These are phyloP conservation scores for Candida peoriensis DNA, from an alignment of 805 yeast species.

Conservation along the genomic window DNA sequence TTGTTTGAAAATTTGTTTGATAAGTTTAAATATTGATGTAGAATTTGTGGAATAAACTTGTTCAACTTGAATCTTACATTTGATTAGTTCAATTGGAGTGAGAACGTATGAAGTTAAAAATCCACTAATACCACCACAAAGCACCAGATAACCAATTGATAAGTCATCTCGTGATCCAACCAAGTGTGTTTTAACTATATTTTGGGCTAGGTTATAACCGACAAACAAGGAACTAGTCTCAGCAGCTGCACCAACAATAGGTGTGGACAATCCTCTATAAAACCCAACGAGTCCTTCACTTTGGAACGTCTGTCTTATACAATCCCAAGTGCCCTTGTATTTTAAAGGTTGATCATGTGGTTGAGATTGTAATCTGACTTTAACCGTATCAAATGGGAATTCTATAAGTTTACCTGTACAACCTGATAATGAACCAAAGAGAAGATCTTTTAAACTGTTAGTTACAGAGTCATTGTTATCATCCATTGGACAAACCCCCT, in stretches of 20 bases:
- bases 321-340: constrained; percentile 57
- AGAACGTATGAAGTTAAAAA: constrained; percentile 74
- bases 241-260: constrained; percentile 83
- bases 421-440: constrained; percentile 53
- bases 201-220: constrained; percentile 48
- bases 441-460: constrained; percentile 29
- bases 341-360: constrained; percentile 43
- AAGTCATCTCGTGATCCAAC: constrained; percentile 19
- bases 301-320: constrained; percentile 54
- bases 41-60: constrained; percentile 25
- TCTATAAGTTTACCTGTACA: constrained; percentile 80
- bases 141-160: constrained; percentile 40
- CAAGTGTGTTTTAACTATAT: constrained; percentile 26
- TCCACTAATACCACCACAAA: constrained; percentile 82
- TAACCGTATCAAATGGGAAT: constrained; percentile 89
- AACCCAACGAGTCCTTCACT: constrained; percentile 78
- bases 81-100: constrained; percentile 89
- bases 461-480: constrained; percentile 3
- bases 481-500: no score
- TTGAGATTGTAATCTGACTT: constrained; percentile 81
- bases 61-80: constrained; percentile 81
- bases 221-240: constrained; percentile 81
- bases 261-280: constrained; percentile 74
- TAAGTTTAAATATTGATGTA: constrained; percentile 33
- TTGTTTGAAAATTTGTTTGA: constrained; percentile 36